Conservation (phyloP, 1,284 basidiomycete species). For the Melampsora americana region DNA sequence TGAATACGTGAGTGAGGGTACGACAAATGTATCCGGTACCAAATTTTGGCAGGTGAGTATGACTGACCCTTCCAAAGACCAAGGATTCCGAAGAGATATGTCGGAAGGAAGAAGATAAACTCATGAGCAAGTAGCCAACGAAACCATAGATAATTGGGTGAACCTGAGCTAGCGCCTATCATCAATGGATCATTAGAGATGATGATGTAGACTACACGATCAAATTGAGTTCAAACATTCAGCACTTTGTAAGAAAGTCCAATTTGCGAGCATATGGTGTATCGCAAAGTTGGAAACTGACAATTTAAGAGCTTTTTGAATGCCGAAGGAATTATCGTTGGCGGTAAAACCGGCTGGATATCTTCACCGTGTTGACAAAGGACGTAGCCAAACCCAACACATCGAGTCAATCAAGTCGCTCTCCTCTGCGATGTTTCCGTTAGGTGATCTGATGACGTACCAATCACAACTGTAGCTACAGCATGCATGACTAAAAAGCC, state of each 20-base stretch:
- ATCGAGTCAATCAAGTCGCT: too few species aligned
- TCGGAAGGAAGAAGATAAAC: slow-evolving; percentile 25
- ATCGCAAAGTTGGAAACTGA: not conserved
- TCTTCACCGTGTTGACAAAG: not conserved
- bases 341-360: not conserved
- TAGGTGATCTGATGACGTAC: not conserved
- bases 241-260: not conserved
- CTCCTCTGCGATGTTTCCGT: not conserved
- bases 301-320: slow-evolving; percentile 3
- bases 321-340: not conserved
- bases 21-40: too few species aligned
- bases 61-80: slow-evolving; percentile 27
- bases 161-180: slow-evolving; percentile 6
- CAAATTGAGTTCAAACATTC: not conserved
- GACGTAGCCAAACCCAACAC: not conserved
- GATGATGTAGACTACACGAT: slow-evolving; percentile 9
- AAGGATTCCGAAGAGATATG: slow-evolving; percentile 28
- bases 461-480: not conserved
- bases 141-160: slow-evolving; percentile 32
- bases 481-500: not conserved
- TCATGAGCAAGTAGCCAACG: slow-evolving; percentile 35
- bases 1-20: not conserved
- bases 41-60: not conserved
- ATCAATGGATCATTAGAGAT: slow-evolving; percentile 29
- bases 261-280: not conserved